A percentile compares a stretch with the other conserved stretches of the same genome.
Evolutionary conservation across 148 eudicot genomes (phyloP).

Genomic region (Cornus suecica): DNA sequence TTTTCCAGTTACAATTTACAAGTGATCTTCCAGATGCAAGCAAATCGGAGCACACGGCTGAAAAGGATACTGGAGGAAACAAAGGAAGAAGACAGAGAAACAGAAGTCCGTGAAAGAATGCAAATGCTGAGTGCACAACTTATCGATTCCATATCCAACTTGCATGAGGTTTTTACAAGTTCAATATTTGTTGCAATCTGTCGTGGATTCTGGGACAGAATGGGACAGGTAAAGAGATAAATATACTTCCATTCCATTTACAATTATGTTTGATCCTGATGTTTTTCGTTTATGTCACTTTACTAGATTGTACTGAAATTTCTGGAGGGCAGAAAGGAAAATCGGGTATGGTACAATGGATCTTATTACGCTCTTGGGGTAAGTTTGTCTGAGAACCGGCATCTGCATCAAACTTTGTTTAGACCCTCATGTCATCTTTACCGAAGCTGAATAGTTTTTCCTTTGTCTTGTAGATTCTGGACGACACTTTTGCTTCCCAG

Average conservation of each 20-base stretch:
- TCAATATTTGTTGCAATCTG: conserved; percentile 65
- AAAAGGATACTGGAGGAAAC: conserved; percentile 83
- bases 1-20: background rate
- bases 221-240: conserved; percentile 68
- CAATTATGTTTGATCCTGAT: conserved; percentile 1
- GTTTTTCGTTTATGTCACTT: background rate
- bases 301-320: conserved; percentile 63
- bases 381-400: conserved; percentile 21
- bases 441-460: background rate
- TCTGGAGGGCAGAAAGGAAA: conserved; percentile 84
- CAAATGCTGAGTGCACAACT: conserved; percentile 58
- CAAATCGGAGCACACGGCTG: conserved; percentile 61
- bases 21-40: conserved; percentile 49
- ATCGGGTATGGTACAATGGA: conserved; percentile 81
- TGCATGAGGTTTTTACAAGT: conserved; percentile 71
- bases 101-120: conserved; percentile 79
- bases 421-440: too few species aligned
- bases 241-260: background rate
- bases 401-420: background rate
- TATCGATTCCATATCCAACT: conserved; percentile 60
- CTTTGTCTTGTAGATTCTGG: conserved; percentile 52
- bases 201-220: conserved; percentile 84
- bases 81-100: conserved; percentile 73
- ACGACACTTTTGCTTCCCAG: conserved; percentile 83
- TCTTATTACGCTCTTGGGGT: conserved; percentile 90